Conservation (phyloP, 768 basidiomycete species). For the Hygrophoropsis aurantiaca region DNA sequence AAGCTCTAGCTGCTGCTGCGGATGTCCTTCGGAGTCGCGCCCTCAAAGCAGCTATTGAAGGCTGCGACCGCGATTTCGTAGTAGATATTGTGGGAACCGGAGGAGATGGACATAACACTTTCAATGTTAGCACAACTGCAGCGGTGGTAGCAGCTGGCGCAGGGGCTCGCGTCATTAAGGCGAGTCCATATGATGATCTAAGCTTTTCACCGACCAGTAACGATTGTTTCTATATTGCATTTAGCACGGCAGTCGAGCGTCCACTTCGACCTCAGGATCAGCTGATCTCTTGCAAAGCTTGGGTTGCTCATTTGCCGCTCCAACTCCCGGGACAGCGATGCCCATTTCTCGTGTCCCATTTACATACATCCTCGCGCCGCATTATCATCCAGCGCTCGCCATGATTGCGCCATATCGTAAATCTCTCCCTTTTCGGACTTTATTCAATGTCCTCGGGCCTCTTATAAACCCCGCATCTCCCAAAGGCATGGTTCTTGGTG, state of each 20-base stretch:
- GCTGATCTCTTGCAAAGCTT: slow-evolving; percentile 89
- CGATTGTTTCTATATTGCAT: not conserved
- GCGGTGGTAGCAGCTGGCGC: slow-evolving; percentile 93
- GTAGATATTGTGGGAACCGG: slow-evolving; percentile 48
- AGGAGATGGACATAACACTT: slow-evolving; percentile 93
- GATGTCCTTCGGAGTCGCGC: slow-evolving; percentile 69
- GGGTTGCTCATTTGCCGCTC: slow-evolving; percentile 71
- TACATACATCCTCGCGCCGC: slow-evolving; percentile 89
- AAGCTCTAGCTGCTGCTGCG: slow-evolving; percentile 79
- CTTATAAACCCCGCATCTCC: slow-evolving; percentile 91
- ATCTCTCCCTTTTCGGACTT: slow-evolving; percentile 87
- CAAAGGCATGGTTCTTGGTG: slow-evolving; percentile 86
- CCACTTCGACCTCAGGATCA: slow-evolving; percentile 92
- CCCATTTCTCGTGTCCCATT: slow-evolving; percentile 74
- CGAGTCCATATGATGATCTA: slow-evolving; percentile 31
- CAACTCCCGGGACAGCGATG: slow-evolving; percentile 40
- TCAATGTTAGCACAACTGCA: slow-evolving; percentile 96
- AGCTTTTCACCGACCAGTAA: not conserved
- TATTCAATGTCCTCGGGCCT: slow-evolving; percentile 95
- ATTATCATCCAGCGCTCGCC: slow-evolving; percentile 88
- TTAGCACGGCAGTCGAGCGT: slow-evolving; percentile 89
- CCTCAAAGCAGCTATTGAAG: slow-evolving; percentile 58
- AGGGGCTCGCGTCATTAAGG: slow-evolving; percentile 92
- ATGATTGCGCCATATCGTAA: slow-evolving; percentile 82
- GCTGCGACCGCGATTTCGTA: slow-evolving; percentile 66